phyloP scores from a whole-genome alignment of 345 rosid genomes.

The Eucalyptus cloeziana region DNA sequence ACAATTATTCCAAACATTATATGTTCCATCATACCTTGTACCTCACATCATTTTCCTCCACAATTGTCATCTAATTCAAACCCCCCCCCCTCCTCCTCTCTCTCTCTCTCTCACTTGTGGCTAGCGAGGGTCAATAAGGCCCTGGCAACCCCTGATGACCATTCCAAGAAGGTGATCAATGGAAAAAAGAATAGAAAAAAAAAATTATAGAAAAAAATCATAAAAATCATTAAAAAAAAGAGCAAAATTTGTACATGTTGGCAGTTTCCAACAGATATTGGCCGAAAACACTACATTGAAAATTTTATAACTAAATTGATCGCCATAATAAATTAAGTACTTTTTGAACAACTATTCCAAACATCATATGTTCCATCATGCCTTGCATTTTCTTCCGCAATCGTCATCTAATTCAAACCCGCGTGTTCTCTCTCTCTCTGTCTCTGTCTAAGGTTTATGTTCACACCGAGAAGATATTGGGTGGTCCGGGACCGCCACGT shows the following conservation, averaged over 20 bases:
- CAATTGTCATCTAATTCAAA: not conserved
- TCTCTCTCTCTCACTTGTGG: not conserved
- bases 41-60: not conserved
- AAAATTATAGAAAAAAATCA: no score
- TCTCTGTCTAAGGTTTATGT: not conserved
- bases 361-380: not conserved
- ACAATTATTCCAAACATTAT: not conserved
- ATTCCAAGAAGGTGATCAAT: not conserved
- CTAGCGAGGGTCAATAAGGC: not conserved
- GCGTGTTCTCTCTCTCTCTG: no score
- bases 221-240: not conserved
- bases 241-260: no score
- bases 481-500: no score
- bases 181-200: no score
- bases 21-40: not conserved
- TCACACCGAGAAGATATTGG: no score
- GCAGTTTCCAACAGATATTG: not conserved
- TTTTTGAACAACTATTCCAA: not conserved
- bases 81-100: no score
- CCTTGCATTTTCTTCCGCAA: not conserved
- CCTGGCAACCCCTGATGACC: no score
- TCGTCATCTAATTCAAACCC: not conserved
- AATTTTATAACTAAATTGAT: not conserved
- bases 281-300: fast-evolving
- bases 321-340: fast-evolving